These are phyloP conservation scores for Camellia granthamiana DNA, from an alignment of 148 eudicot species.

Conservation along the genomic window DNA sequence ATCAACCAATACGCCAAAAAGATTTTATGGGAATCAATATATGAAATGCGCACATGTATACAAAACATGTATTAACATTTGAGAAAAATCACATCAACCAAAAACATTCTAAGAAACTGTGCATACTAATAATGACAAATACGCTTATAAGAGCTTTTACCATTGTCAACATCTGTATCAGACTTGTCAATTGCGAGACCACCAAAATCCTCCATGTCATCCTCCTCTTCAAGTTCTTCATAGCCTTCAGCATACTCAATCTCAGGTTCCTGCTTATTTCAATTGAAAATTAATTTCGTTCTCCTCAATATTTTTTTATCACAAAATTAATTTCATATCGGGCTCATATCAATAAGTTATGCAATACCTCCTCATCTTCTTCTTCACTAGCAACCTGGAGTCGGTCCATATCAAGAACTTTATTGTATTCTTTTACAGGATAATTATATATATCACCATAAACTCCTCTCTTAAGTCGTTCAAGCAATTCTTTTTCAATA, in stretches of 20 bases:
- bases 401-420: constrained; percentile 38
- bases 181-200: constrained; percentile 28
- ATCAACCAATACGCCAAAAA: not conserved
- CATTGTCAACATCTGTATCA: constrained; percentile 31
- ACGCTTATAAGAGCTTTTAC: not conserved
- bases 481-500: constrained; percentile 79
- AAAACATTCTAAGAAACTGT: not conserved
- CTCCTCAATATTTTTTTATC: not conserved
- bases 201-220: constrained; percentile 81
- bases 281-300: not conserved
- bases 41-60: not conserved
- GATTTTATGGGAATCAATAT: not conserved
- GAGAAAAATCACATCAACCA: not conserved
- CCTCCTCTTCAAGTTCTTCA: constrained; percentile 76
- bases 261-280: constrained; percentile 43
- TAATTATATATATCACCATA: constrained; percentile 65
- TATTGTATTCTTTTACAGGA: constrained; percentile 34
- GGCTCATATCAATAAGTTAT: not conserved
- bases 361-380: constrained; percentile 45
- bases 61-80: not conserved
- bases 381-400: constrained; percentile 35
- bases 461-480: constrained; percentile 64
- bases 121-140: not conserved
- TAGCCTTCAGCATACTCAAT: constrained; percentile 77
- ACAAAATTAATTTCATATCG: not conserved